A percentile compares a stretch with the other conserved stretches of the same genome.
phyloP scores from a whole-genome alignment of 495 filamentous ascomycete genomes.

The Podospora sp. region DNA sequence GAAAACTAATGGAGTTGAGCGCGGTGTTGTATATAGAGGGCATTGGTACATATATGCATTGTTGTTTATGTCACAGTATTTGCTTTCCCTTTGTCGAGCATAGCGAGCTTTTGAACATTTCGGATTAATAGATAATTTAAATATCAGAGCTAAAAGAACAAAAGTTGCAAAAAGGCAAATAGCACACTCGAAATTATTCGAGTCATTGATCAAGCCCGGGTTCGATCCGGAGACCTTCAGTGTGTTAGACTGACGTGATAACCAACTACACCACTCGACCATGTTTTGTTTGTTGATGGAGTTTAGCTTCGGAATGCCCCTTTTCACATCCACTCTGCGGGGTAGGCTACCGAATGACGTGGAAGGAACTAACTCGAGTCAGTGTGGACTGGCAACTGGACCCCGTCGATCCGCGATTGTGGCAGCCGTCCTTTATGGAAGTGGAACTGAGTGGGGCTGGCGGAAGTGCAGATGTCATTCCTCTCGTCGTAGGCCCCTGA shows the following conservation, averaged over 20 bases:
- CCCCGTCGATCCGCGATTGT: too few relatives aligned
- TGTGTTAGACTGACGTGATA: not conserved
- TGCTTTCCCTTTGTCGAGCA: not conserved
- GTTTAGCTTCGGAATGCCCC: not conserved
- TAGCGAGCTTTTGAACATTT: not conserved
- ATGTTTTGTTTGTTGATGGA: not conserved
- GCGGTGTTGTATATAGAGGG: not conserved
- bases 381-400: not conserved
- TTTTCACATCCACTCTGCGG: not conserved
- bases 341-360: not conserved
- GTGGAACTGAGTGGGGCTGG: not conserved
- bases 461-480: not conserved
- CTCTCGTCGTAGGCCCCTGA: not conserved
- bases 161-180: not conserved
- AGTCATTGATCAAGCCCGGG: too few relatives aligned
- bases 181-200: too few relatives aligned
- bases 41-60: not conserved
- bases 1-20: not conserved
- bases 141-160: too few relatives aligned
- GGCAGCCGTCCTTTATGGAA: too few relatives aligned
- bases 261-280: not conserved
- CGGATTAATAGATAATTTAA: not conserved
- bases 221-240: not conserved
- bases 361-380: not conserved
- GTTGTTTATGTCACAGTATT: not conserved